Evolutionary conservation across 495 filamentous ascomycete genomes (phyloP), one percentile per base, ranked within the genome.

Genomic region (Penicillium roqueforti): DNA sequence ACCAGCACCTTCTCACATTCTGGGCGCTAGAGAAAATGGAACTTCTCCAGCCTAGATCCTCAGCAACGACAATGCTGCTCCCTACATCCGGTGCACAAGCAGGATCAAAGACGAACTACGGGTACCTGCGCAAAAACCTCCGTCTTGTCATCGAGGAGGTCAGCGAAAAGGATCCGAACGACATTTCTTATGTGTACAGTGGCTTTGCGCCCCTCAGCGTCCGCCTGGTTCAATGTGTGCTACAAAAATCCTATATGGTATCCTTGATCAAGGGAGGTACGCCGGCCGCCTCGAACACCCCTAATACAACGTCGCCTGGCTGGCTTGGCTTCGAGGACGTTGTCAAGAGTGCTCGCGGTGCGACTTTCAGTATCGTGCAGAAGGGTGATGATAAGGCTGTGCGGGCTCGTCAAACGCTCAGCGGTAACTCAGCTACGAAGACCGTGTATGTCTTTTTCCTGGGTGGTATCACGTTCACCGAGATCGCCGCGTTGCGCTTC

Each of bases 181-280:
- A 99, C 56, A 88, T 97, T 56, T 89, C 95, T 9, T 99, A 97
- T 64, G 92, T 95, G 31, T 99, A 96, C 76, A 92, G 88, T 58
- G 95, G 95, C 41, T 97, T 97, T 67, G 95, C 95, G 6, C 93
- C 95, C 3, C 80, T 99, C 20, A 95, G 88, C 51, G 80, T 97
- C 55, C 88, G 95, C 14, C 82, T 99, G 16, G 87, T 99, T n/a
- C 95, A 99, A 71, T 93, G 88, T 60, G 80, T 97, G 31, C 69
- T 97, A 49, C 92, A 97, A 69, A 99, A 99, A 69, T 82, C 84
- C 39, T 87, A 89, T 56, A 77, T 92, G 36, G 73, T 87, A 5
- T 84, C 85, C 6, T 80, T 90, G 16, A 83, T 83, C 47, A 80
- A 80, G 50, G 83, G 85, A 26, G 71, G 76, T 10, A 43, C 68